Evolutionary conservation across 768 basidiomycete genomes (phyloP).

Genomic region (Melanogaster broomeanus): DNA sequence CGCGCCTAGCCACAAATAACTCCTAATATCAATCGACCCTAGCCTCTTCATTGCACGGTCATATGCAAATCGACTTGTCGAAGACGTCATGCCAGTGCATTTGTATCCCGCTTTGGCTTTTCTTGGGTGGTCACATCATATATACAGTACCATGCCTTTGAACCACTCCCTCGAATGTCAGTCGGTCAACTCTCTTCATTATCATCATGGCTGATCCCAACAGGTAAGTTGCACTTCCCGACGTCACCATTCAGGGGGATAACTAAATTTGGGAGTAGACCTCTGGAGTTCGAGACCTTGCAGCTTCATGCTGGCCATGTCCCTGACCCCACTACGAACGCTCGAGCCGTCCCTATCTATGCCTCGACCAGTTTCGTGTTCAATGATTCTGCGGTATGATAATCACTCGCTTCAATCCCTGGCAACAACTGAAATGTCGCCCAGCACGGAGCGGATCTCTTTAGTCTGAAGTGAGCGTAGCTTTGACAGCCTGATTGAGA

Average conservation of each 20-base stretch:
- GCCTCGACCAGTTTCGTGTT: slow-evolving; percentile 59
- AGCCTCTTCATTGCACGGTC: slow-evolving; percentile 17
- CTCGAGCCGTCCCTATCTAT: slow-evolving; percentile 67
- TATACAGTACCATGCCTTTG: neutral
- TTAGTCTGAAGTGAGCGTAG: slow-evolving; percentile 39
- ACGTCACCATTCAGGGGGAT: no score
- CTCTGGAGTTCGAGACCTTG: slow-evolving; percentile 60
- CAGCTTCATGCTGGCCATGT: slow-evolving; percentile 64
- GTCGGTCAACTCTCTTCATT: no score
- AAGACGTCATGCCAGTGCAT: neutral
- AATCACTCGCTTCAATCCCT: neutral
- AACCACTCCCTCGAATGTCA: neutral
- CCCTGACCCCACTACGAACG: slow-evolving; percentile 53
- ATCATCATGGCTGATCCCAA: slow-evolving; percentile 27
- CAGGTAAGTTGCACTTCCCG: slow-evolving; percentile 18
- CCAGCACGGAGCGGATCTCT: slow-evolving; percentile 58
- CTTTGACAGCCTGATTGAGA: neutral
- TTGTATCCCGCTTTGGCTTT: neutral
- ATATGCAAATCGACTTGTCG: neutral
- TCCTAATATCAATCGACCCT: no score
- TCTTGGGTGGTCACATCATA: neutral
- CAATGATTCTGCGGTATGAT: slow-evolving; percentile 49
- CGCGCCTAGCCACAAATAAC: no score
- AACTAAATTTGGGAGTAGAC: slow-evolving; percentile 17
- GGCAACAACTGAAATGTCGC: slow-evolving; percentile 4